A percentile compares a stretch with the other conserved stretches of the same genome.
phyloP scores from a whole-genome alignment of 495 filamentous ascomycete genomes.

The Glonium stellatum region DNA sequence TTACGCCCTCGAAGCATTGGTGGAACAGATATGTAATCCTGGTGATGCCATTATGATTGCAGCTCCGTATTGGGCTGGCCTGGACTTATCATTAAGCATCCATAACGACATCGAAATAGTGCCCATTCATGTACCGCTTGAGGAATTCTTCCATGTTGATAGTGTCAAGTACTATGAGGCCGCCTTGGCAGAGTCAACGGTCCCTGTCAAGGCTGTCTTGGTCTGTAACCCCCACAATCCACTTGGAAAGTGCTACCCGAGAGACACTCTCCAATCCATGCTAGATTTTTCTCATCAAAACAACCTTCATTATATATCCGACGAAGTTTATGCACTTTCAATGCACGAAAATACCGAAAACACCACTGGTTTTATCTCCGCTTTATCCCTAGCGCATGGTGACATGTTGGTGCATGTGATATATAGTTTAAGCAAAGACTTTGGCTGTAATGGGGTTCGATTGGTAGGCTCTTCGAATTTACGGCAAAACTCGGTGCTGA shows the following conservation, averaged over 20 bases:
- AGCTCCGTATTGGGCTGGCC: constrained; percentile 35
- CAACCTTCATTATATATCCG: constrained; percentile 34
- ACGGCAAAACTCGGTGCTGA: background rate
- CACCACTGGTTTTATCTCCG: constrained; percentile 6
- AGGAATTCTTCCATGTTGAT: constrained; percentile 5
- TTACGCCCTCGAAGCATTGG: constrained; percentile 36
- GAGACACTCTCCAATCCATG: constrained; percentile 21
- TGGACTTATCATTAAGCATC: constrained; percentile 16
- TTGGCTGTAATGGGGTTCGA: constrained; percentile 19
- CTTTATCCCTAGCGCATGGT: constrained; percentile 9
- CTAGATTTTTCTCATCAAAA: constrained; percentile 26
- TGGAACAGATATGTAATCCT: constrained; percentile 40
- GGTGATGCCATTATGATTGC: constrained; percentile 43
- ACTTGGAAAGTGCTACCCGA: constrained; percentile 25
- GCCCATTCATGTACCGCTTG: constrained; percentile 9
- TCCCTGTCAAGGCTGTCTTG: constrained; percentile 19
- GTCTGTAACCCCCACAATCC: constrained; percentile 28
- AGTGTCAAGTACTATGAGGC: constrained; percentile 7
- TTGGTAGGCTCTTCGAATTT: constrained; percentile 6
- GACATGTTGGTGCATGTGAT: constrained; percentile 12
- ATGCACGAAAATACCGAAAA: constrained; percentile 7
- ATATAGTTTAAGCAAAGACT: constrained; percentile 24
- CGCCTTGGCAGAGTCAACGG: background rate
- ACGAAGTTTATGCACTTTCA: constrained; percentile 35
- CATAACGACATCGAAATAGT: constrained; percentile 4